Evolutionary conservation across 257 asterid genomes (phyloP).

Genomic region (Cinchona pubescens): DNA sequence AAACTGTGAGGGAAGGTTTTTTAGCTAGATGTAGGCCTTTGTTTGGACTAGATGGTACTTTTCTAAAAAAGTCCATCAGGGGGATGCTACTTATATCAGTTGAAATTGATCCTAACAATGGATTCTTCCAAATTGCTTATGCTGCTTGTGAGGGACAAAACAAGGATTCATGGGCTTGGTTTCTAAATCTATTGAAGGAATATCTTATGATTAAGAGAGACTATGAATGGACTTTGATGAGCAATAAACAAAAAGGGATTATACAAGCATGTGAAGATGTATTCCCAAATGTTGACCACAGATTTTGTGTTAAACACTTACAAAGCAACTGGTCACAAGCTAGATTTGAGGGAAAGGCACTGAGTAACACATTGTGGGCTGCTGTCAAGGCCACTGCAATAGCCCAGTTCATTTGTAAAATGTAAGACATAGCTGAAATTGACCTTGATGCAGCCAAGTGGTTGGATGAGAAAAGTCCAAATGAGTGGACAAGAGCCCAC

Average conservation of each 20-base stretch:
- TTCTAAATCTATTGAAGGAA: neutral
- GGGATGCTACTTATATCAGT: no score
- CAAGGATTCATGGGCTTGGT: neutral
- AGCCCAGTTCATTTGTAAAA: neutral
- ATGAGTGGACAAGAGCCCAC: neutral
- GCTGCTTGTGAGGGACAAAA: neutral
- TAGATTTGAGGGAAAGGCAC: neutral
- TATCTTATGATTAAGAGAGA: no score
- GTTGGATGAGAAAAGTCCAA: neutral
- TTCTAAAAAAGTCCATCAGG: neutral
- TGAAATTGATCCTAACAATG: neutral
- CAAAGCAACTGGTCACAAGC: neutral
- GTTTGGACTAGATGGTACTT: neutral
- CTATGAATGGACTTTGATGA: neutral
- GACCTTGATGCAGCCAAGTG: neutral
- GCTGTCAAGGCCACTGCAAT: neutral
- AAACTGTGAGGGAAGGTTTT: neutral
- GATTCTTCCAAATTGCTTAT: neutral
- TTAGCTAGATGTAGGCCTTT: neutral
- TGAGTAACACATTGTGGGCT: neutral
- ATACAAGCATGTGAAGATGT: neutral
- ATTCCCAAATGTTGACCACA: neutral
- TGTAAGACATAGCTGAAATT: neutral
- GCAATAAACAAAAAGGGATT: neutral
- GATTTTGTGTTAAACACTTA: neutral